These are phyloP conservation scores for Conoideocrella luteorostrata DNA, from an alignment of 2,329 filamentous ascomycete species.

Conservation along the genomic window DNA sequence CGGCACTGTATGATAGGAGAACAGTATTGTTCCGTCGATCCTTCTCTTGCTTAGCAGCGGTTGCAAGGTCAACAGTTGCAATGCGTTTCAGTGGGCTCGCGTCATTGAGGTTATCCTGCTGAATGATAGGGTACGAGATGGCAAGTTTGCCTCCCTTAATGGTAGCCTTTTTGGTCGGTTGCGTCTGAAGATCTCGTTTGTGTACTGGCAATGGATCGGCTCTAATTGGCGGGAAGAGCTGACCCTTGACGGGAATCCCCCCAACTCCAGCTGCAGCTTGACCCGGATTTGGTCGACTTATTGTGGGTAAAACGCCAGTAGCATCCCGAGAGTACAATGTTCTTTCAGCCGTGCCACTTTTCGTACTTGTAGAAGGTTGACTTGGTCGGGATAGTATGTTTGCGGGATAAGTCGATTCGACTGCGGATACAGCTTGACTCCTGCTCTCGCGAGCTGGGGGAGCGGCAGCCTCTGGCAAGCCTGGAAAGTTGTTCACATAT, in stretches of 20 bases:
- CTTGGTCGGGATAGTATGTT: background rate
- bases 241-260: conserved; percentile 32
- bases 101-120: conserved; percentile 19
- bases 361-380: background rate
- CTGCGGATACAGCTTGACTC: background rate
- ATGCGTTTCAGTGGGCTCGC: conserved; percentile 38
- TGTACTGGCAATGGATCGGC: conserved; percentile 19
- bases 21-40: conserved; percentile 30
- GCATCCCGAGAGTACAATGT: conserved; percentile 8
- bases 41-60: conserved; percentile 40
- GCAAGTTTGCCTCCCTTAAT: conserved; percentile 30
- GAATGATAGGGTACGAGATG: conserved; percentile 45
- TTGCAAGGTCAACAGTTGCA: conserved; percentile 42
- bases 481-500: conserved; percentile 3
- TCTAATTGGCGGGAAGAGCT: conserved; percentile 36
- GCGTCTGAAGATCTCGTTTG: conserved; percentile 11
- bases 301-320: conserved; percentile 27
- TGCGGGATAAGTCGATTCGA: background rate
- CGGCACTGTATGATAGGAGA: conserved; percentile 19
- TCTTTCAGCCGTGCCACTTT: background rate
- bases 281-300: conserved; percentile 30
- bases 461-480: background rate
- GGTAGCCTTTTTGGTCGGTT: conserved; percentile 19
- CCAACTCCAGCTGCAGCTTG: conserved; percentile 30
- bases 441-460: background rate